Evolutionary conservation across 345 rosid genomes (phyloP).

Genomic region (Gossypium raimondii): DNA sequence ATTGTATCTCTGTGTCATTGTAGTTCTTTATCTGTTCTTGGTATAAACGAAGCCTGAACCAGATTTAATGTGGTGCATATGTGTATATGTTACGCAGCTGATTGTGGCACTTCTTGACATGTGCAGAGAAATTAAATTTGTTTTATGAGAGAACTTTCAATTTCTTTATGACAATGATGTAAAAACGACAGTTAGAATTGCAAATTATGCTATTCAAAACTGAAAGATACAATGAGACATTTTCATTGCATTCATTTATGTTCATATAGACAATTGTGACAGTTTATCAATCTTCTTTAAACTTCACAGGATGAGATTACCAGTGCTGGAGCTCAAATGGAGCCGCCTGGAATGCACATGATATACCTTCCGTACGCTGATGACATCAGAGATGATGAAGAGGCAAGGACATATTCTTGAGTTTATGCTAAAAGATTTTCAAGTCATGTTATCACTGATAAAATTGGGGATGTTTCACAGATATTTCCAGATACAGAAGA

Average conservation of each 20-base stretch:
- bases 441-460: constrained; percentile 18
- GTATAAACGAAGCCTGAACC: neutral
- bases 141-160: neutral
- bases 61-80: neutral
- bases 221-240: neutral
- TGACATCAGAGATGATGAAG: constrained; percentile 78
- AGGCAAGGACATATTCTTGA: constrained; percentile 46
- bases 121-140: neutral
- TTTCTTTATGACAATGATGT: neutral
- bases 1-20: neutral
- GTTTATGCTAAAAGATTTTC: constrained; percentile 16
- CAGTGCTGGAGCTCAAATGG: constrained; percentile 71
- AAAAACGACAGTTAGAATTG: neutral
- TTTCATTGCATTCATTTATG: neutral
- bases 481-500: constrained; percentile 36
- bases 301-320: constrained; percentile 68
- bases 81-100: neutral
- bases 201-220: neutral
- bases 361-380: constrained; percentile 88
- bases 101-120: neutral
- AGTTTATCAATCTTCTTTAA: constrained; percentile 13
- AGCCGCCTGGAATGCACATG: constrained; percentile 97
- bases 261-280: neutral
- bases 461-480: constrained; percentile 41
- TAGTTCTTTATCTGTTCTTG: neutral